Percentiles rank a stretch among this genome's conserved stretches.
Conservation (phyloP, 148 eudicot species). For the Vaccinium darrowii region DNA sequence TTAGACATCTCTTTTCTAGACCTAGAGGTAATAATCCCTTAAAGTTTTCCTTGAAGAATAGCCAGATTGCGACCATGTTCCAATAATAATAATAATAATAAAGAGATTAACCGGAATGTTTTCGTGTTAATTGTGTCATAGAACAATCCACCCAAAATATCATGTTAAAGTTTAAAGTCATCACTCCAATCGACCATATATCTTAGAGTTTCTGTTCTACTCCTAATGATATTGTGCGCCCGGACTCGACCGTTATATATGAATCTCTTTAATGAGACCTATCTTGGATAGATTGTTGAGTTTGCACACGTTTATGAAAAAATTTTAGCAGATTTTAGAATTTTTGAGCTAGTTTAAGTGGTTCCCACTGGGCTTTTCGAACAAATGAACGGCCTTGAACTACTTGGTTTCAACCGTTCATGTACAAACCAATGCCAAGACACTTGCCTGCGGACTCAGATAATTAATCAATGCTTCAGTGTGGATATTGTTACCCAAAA, state of each 20-base stretch:
- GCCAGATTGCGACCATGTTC: neutral
- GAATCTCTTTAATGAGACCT: too few relatives aligned
- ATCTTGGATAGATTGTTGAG: too few relatives aligned
- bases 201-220: neutral
- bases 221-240: too few relatives aligned
- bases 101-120: neutral
- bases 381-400: too few relatives aligned
- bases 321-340: too few relatives aligned
- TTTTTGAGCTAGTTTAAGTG: too few relatives aligned
- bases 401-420: neutral
- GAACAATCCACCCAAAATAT: neutral
- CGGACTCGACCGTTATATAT: too few relatives aligned
- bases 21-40: too few relatives aligned
- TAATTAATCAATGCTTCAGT: neutral
- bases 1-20: too few relatives aligned
- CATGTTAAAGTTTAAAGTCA: neutral
- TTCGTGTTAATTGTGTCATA: neutral
- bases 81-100: neutral
- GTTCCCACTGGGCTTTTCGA: neutral
- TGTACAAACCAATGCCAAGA: neutral
- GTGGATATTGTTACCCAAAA: too few relatives aligned
- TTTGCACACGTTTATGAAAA: too few relatives aligned
- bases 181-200: neutral
- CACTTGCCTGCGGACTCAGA: neutral
- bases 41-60: neutral